Evolutionary conservation across 1,139 yeast species (phyloP).

Genomic region (Geotrichum phurueaensis): DNA sequence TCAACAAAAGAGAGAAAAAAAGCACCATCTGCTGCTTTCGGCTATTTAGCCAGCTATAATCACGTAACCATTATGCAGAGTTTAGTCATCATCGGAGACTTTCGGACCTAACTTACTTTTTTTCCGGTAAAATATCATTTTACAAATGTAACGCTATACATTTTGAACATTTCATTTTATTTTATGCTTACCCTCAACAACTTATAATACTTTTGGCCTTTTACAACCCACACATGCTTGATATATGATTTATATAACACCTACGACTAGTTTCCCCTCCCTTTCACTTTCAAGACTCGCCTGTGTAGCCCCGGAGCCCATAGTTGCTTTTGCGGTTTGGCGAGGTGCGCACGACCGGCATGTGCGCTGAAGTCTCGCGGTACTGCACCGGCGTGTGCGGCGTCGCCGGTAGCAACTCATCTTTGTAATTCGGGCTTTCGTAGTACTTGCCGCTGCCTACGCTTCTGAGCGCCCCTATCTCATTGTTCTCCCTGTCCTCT

Average conservation of each 20-base stretch:
- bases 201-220: too few relatives aligned
- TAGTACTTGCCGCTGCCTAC: background rate
- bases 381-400: background rate
- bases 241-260: too few relatives aligned
- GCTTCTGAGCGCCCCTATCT: background rate
- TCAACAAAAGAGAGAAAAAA: background rate
- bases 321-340: conserved; percentile 9
- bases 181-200: background rate
- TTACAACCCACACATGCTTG: too few relatives aligned
- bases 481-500: background rate
- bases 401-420: background rate
- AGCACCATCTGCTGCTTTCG: background rate
- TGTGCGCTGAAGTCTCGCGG: background rate
- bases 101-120: background rate
- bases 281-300: background rate
- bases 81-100: background rate
- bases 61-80: background rate
- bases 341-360: background rate
- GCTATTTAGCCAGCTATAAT: background rate
- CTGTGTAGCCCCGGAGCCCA: background rate
- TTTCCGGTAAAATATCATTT: background rate
- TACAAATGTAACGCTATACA: background rate
- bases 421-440: background rate
- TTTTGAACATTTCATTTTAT: background rate
- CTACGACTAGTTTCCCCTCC: background rate